phyloP scores from a whole-genome alignment of 2,329 filamentous ascomycete species.

The Dactylonectria estremocensis region DNA sequence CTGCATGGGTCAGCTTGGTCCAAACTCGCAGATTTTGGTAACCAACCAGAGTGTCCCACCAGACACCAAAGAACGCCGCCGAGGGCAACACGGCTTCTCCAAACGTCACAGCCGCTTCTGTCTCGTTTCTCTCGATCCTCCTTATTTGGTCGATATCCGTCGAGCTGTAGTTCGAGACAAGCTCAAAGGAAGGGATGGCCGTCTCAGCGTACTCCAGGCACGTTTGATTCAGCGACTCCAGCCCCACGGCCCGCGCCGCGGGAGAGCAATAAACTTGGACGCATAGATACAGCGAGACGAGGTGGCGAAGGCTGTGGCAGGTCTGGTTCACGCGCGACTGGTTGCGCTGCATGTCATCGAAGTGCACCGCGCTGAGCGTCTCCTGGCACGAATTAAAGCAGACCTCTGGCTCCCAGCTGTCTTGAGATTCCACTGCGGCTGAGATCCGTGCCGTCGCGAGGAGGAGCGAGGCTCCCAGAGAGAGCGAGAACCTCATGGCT shows the following conservation, averaged over 20 bases:
- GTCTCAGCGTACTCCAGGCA: slow-evolving; percentile 47
- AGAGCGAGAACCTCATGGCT: slow-evolving; percentile 38
- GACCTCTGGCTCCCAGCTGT: slow-evolving; percentile 35
- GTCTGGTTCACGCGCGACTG: slow-evolving; percentile 37
- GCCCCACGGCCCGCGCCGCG: slow-evolving; percentile 41
- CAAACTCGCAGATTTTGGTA: neutral
- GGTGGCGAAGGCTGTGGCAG: slow-evolving; percentile 51
- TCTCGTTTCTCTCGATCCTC: slow-evolving; percentile 50
- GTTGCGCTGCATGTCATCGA: slow-evolving; percentile 48
- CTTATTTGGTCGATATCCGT: slow-evolving; percentile 51
- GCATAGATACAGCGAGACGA: slow-evolving; percentile 57
- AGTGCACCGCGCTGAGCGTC: slow-evolving; percentile 49
- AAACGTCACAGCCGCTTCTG: slow-evolving; percentile 30
- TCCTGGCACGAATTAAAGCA: slow-evolving; percentile 54
- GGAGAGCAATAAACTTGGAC: slow-evolving; percentile 53
- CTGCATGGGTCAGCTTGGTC: slow-evolving; percentile 41
- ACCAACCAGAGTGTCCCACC: slow-evolving; percentile 58
- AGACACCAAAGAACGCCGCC: slow-evolving; percentile 50
- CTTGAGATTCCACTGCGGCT: neutral
- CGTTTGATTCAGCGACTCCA: slow-evolving; percentile 53
- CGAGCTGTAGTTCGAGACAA: slow-evolving; percentile 54
- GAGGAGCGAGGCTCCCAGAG: slow-evolving; percentile 12
- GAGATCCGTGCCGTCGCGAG: slow-evolving; percentile 13
- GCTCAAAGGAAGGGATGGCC: slow-evolving; percentile 53
- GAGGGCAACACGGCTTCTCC: slow-evolving; percentile 55